Percentiles rank a stretch among this genome's conserved stretches.
Conservation (phyloP, 257 asterid species). For the Misopates orontium region DNA sequence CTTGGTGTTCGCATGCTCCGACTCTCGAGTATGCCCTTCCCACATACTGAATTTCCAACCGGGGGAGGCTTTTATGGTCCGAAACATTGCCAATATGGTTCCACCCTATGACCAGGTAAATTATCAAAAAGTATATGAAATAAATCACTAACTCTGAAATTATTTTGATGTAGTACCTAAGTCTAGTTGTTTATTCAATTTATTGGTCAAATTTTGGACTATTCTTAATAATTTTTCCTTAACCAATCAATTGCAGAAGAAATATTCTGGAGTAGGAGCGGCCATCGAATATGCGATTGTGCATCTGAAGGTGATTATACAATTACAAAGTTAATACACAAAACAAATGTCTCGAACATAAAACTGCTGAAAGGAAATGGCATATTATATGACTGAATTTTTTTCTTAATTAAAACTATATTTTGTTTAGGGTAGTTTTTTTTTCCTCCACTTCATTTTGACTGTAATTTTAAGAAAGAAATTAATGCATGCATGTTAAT, state of each 20-base stretch:
- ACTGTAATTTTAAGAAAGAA: too few relatives aligned
- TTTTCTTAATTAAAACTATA: too few relatives aligned
- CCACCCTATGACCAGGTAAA: slow-evolving; percentile 55
- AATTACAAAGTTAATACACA: too few relatives aligned
- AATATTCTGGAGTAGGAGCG: slow-evolving; percentile 81
- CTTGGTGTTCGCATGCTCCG: slow-evolving; percentile 67
- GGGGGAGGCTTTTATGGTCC: slow-evolving; percentile 61
- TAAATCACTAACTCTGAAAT: background rate
- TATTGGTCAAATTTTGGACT: slow-evolving; percentile 2
- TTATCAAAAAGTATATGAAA: background rate
- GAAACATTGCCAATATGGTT: slow-evolving; percentile 67
- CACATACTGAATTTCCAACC: slow-evolving; percentile 54
- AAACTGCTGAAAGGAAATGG: too few relatives aligned
- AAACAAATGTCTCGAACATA: too few relatives aligned
- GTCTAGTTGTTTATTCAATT: background rate
- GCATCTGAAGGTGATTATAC: slow-evolving; percentile 68
- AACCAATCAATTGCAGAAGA: slow-evolving; percentile 44
- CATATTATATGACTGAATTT: too few relatives aligned
- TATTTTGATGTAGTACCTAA: background rate
- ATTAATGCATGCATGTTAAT: too few relatives aligned
- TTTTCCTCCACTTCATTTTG: too few relatives aligned
- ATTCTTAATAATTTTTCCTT: background rate
- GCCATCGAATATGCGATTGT: slow-evolving; percentile 88
- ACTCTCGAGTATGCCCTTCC: slow-evolving; percentile 66
- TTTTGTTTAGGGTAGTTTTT: too few relatives aligned